A percentile compares a stretch with the other conserved stretches of the same genome.
Conservation (phyloP, 371 early-diverging fungal species). For the Capillidium heterosporum region DNA sequence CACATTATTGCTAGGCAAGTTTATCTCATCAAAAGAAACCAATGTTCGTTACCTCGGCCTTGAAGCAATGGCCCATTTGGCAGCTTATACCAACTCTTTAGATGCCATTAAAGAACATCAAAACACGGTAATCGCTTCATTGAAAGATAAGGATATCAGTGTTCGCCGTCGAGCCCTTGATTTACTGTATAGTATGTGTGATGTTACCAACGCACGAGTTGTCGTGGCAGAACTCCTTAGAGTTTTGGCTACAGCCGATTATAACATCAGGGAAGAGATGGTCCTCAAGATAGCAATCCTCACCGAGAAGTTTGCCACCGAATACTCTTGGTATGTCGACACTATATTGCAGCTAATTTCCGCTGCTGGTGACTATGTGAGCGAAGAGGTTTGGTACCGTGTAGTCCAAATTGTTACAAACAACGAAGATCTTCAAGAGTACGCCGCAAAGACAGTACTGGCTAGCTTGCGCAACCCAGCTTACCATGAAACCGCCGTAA, state of each 20-base stretch:
- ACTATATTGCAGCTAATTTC: constrained; percentile 86
- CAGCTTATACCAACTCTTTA: constrained; percentile 67
- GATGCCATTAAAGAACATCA: constrained; percentile 72
- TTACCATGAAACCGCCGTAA: constrained; percentile 85
- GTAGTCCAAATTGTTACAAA: constrained; percentile 88
- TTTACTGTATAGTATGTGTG: constrained; percentile 91
- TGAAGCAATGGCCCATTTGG: constrained; percentile 93
- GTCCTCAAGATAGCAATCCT: constrained; percentile 94
- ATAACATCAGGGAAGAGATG: constrained; percentile 86
- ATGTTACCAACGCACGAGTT: constrained; percentile 59
- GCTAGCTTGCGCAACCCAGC: constrained; percentile 58
- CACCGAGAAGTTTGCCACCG: constrained; percentile 91
- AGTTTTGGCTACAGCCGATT: constrained; percentile 74
- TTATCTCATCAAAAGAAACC: constrained; percentile 83
- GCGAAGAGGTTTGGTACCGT: constrained; percentile 93
- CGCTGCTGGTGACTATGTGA: constrained; percentile 87
- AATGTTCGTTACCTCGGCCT: constrained; percentile 87
- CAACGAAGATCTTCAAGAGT: constrained; percentile 83
- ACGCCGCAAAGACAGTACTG: constrained; percentile 74
- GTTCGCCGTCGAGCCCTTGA: constrained; percentile 91
- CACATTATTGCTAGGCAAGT: constrained; percentile 60
- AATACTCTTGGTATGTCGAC: constrained; percentile 95
- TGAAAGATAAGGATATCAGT: constrained; percentile 90
- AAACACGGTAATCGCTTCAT: constrained; percentile 68
- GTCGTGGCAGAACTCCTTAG: constrained; percentile 81